Conservation (phyloP, 2,329 filamentous ascomycete species). For the Cytospora leucostoma region DNA sequence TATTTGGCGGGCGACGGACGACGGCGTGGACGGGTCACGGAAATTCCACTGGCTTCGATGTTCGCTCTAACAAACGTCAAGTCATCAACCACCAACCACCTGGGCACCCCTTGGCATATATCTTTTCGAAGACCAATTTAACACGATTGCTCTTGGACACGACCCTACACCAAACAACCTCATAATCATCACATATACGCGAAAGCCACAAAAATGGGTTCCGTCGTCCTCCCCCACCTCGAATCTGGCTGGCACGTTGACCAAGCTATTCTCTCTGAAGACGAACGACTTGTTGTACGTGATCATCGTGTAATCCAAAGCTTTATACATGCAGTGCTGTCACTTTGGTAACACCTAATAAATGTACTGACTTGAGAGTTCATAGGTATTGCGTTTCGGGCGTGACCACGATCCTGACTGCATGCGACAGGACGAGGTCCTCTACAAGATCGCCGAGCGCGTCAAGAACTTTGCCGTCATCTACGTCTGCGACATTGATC, state of each 20-base stretch:
- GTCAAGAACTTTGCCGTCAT: constrained; percentile 94
- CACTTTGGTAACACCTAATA: background rate
- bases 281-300: constrained; percentile 6
- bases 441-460: constrained; percentile 88
- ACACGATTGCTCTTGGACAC: background rate
- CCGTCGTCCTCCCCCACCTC: constrained; percentile 89
- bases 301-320: too few species aligned
- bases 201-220: constrained; percentile 57
- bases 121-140: background rate
- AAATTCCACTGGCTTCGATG: background rate
- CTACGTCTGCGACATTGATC: constrained; percentile 90
- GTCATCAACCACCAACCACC: background rate
- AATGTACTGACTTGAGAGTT: constrained; percentile 69
- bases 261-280: constrained; percentile 74
- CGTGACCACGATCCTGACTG: constrained; percentile 80
- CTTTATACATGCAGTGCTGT: constrained; percentile 33
- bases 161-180: background rate
- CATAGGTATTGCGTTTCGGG: constrained; percentile 92
- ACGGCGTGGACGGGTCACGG: background rate
- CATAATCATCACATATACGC: background rate
- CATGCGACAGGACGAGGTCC: constrained; percentile 81
- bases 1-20: background rate
- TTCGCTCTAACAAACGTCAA: background rate
- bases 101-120: background rate
- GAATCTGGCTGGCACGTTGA: constrained; percentile 96